phyloP scores from a whole-genome alignment of 1,284 basidiomycete genomes.

The Leccinum huronense region DNA sequence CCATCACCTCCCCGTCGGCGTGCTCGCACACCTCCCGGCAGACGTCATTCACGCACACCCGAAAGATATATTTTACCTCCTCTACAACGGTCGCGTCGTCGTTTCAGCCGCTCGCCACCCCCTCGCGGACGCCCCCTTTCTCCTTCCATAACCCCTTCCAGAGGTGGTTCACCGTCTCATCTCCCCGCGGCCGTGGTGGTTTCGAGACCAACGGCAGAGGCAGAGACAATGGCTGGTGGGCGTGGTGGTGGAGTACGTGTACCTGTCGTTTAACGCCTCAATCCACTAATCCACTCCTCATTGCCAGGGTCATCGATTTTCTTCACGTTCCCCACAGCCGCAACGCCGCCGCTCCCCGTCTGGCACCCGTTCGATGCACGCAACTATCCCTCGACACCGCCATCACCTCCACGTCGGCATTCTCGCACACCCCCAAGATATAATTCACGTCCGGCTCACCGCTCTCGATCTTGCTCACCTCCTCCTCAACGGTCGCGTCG shows the following conservation, averaged over 20 bases:
- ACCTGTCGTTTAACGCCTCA: conserved; percentile 4
- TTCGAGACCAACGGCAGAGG: conserved; percentile 42
- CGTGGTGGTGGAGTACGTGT: conserved; percentile 40
- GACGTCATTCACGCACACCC: conserved; percentile 38
- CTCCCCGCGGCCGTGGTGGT: conserved; percentile 40
- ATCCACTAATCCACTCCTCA: conserved; percentile 26
- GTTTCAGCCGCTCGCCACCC: too few relatives aligned
- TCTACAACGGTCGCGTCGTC: too few relatives aligned
- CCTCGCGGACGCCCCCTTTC: too few relatives aligned
- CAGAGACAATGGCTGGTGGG: conserved; percentile 38
- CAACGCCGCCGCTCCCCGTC: conserved; percentile 34
- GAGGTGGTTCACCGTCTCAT: too few relatives aligned
- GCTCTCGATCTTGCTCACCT: conserved; percentile 35
- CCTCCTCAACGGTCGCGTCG: conserved; percentile 29
- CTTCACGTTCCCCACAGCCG: conserved; percentile 40
- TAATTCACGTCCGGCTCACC: conserved; percentile 23
- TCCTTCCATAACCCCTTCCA: too few relatives aligned
- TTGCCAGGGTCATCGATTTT: conserved; percentile 37
- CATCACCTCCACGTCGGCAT: conserved; percentile 31
- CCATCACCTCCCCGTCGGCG: conserved; percentile 35
- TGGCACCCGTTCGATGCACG: conserved; percentile 36
- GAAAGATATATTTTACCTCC: conserved; percentile 13
- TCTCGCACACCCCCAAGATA: conserved; percentile 35
- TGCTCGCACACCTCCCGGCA: conserved; percentile 36
- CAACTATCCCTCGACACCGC: conserved; percentile 46